Evolutionary conservation across 2,329 filamentous ascomycete genomes (phyloP).

Genomic region (Epicoccum sorghinum): DNA sequence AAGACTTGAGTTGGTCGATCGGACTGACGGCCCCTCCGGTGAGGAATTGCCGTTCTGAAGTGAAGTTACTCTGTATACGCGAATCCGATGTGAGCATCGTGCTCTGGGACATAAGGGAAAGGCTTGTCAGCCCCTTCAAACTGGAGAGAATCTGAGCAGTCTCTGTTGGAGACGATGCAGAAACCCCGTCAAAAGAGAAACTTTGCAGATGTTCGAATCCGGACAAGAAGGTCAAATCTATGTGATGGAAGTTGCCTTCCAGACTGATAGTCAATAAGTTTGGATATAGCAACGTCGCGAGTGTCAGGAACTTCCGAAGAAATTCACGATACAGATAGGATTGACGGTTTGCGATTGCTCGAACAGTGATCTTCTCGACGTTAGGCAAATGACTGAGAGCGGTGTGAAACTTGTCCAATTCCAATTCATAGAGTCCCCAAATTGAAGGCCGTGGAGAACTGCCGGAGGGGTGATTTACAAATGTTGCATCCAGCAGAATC

Average conservation of each 20-base stretch:
- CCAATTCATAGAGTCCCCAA: constrained; percentile 35
- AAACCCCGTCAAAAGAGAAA: constrained; percentile 39
- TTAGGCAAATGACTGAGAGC: constrained; percentile 27
- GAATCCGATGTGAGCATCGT: constrained; percentile 16
- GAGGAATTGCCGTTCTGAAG: constrained; percentile 23
- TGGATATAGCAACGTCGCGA: constrained; percentile 23
- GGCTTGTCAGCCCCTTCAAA: constrained; percentile 23
- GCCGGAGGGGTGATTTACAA: constrained; percentile 1
- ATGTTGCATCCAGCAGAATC: constrained; percentile 22
- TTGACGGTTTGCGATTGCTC: constrained; percentile 21
- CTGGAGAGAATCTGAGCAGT: constrained; percentile 28
- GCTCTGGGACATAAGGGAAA: constrained; percentile 33
- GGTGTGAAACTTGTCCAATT: constrained; percentile 22
- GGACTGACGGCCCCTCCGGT: constrained; percentile 21
- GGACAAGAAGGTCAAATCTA: constrained; percentile 27
- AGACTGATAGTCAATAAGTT: constrained; percentile 26
- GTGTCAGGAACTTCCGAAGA: constrained; percentile 22
- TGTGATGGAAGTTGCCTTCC: constrained; percentile 34
- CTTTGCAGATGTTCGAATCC: constrained; percentile 21
- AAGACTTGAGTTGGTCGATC: constrained; percentile 25
- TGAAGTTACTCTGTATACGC: constrained; percentile 18
- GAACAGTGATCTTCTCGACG: constrained; percentile 29
- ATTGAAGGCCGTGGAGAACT: constrained; percentile 22
- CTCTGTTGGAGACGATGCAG: constrained; percentile 22
- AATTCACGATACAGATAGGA: constrained; percentile 38